A percentile compares a stretch with the other conserved stretches of the same genome.
phyloP scores from a whole-genome alignment of 495 filamentous ascomycete genomes.

The Wilcoxina mikolae region DNA sequence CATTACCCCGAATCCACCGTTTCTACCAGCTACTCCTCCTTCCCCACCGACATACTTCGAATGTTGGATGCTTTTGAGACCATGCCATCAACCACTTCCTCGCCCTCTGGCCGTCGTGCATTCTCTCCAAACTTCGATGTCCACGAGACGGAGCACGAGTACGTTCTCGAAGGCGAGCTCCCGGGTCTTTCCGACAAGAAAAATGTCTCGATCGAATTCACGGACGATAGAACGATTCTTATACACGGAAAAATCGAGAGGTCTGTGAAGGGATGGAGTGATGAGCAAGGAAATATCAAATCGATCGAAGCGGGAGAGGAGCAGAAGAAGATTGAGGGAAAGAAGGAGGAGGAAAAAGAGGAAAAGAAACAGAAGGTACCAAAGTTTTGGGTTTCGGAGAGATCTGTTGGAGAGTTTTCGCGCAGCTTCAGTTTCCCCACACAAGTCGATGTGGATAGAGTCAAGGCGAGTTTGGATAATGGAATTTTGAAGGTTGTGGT shows the following conservation, averaged over 20 bases:
- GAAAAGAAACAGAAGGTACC: constrained; percentile 29
- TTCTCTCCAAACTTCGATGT: constrained; percentile 74
- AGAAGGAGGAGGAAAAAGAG: constrained; percentile 24
- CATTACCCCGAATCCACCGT: constrained; percentile 9
- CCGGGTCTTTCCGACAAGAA: constrained; percentile 60
- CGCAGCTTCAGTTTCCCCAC: constrained; percentile 65
- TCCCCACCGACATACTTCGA: constrained; percentile 42
- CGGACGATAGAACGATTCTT: constrained; percentile 58
- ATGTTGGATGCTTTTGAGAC: constrained; percentile 46
- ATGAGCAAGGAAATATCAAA: neutral
- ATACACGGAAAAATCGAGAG: constrained; percentile 56
- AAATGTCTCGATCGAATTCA: constrained; percentile 71
- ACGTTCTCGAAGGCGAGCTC: constrained; percentile 77
- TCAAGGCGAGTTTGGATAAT: constrained; percentile 62
- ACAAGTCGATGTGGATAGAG: constrained; percentile 61
- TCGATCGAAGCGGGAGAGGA: neutral
- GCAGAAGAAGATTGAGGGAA: neutral
- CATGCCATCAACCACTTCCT: neutral
- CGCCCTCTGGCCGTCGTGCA: constrained; percentile 19
- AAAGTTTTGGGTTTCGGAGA: constrained; percentile 69
- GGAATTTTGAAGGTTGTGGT: constrained; percentile 60
- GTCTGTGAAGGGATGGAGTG: constrained; percentile 30
- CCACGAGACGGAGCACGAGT: constrained; percentile 48
- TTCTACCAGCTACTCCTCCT: neutral
- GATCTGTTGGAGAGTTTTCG: constrained; percentile 65